These are phyloP conservation scores for Candida piceae DNA, from an alignment of 805 yeast species.

Conservation along the genomic window DNA sequence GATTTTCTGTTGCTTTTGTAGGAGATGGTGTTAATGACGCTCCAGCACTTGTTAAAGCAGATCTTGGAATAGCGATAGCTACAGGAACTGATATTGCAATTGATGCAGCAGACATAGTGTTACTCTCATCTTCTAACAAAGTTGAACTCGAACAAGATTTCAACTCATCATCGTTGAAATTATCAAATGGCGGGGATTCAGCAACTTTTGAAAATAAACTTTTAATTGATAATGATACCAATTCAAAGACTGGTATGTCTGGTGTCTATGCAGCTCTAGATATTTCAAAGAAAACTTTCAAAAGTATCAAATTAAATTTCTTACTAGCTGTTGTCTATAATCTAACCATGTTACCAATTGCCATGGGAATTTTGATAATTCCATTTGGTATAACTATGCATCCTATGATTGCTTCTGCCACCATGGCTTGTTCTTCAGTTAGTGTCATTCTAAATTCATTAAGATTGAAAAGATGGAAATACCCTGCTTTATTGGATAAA, in stretches of 20 bases:
- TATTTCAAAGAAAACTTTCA: constrained; percentile 65
- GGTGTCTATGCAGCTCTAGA: constrained; percentile 61
- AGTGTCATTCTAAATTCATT: constrained; percentile 83
- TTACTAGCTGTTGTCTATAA: constrained; percentile 86
- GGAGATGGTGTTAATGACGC: constrained; percentile 99
- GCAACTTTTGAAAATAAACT: constrained; percentile 20
- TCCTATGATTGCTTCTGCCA: constrained; percentile 84
- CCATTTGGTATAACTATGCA: constrained; percentile 75
- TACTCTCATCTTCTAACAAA: constrained; percentile 41
- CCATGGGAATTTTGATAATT: constrained; percentile 80
- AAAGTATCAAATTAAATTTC: constrained; percentile 73
- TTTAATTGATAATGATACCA: constrained; percentile 17
- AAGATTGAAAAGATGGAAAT: constrained; percentile 59
- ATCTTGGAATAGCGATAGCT: constrained; percentile 86
- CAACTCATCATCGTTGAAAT: no score
- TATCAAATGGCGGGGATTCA: constrained; percentile 5
- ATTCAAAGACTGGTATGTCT: constrained; percentile 24
- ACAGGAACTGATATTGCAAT: constrained; percentile 95
- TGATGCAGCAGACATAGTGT: constrained; percentile 91
- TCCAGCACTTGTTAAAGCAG: constrained; percentile 86
- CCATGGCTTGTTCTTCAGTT: constrained; percentile 91
- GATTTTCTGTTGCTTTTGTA: constrained; percentile 67
- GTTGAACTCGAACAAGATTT: not conserved
- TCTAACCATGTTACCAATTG: constrained; percentile 80
- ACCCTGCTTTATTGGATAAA: constrained; percentile 8